Percentiles rank a stretch among this genome's conserved stretches.
phyloP scores from a whole-genome alignment of 345 rosid genomes.

The Balakata baccata region DNA sequence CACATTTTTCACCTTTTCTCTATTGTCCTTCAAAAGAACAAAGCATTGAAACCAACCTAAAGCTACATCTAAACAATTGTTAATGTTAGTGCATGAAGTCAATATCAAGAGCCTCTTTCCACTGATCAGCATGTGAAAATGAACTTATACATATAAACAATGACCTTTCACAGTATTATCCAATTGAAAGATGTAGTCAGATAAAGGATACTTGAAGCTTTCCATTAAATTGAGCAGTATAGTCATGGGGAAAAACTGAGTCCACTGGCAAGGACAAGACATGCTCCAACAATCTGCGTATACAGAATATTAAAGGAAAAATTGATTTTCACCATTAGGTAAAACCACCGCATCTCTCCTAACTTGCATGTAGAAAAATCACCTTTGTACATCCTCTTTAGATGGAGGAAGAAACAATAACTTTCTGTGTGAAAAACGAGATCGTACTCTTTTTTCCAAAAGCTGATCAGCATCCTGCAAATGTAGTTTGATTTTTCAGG shows the following conservation, averaged over 20 bases:
- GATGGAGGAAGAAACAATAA: slow-evolving; percentile 79
- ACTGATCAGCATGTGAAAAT: not conserved
- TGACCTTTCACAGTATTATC: not conserved
- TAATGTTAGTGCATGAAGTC: not conserved
- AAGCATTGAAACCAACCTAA: not conserved
- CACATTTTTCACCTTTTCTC: not conserved
- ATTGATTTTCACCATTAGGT: slow-evolving; percentile 5
- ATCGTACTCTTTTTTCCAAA: slow-evolving; percentile 91
- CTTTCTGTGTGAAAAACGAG: slow-evolving; percentile 89
- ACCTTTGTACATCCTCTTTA: slow-evolving; percentile 66
- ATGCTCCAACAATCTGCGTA: slow-evolving; percentile 72
- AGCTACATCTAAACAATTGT: not conserved
- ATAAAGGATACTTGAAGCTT: slow-evolving; percentile 67
- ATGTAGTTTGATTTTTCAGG: not conserved
- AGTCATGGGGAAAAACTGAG: slow-evolving; percentile 57
- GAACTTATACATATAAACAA: not conserved
- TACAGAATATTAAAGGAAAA: slow-evolving; percentile 15
- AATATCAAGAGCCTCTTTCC: not conserved
- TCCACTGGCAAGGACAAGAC: slow-evolving; percentile 68
- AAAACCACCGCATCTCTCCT: slow-evolving; percentile 12
- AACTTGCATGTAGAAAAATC: slow-evolving; percentile 4
- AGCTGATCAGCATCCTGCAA: slow-evolving; percentile 94
- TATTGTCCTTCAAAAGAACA: not conserved
- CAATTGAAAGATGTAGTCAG: not conserved
- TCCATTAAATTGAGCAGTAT: slow-evolving; percentile 60